Base-by-base conservation (phyloP, 2,329 filamentous ascomycete species). In the Pseudocercospora macadamiae region DNA sequence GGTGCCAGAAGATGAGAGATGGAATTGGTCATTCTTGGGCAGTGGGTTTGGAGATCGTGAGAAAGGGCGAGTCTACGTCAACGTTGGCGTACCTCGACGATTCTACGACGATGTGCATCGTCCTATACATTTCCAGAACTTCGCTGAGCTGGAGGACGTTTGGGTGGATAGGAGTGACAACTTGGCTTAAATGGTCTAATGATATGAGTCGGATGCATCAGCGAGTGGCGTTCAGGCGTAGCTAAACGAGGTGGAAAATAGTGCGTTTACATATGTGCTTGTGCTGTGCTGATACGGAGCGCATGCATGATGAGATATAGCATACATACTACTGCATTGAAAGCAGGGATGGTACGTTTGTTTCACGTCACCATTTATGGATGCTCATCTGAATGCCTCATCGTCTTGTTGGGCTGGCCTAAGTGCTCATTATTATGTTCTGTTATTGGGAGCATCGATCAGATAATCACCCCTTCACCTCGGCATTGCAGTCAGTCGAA, bases 21-120 rank as follows among this genome's bases (percentile, higher is more conserved):
- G 95, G 95, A 99, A 99, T 77, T 99, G 97, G 80, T 95, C 90
- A 75, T 99, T 99, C 82, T 91, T 97, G 87, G 95, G 95, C 55
- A 91, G 88, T 65, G 87, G 87, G 0, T 99, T 97, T 73, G 87
- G 88, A 12, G 87, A 87, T 37, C 83, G 96, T 64, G 92, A 96
- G 79, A 97, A 97, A 86, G 72, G 68, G 1, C 83, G 88, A 3
- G 85, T 97, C 42, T 89, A 92, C 68, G 93, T 97, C 68, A 95
- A 95, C 82, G 87, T 99, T 55, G 96, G 97, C 76, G 96, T 91
- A 42, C 95, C 95, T 16, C 77, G 76, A 63, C 83, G 89, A 7
- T 97, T 96, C 78, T 99, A 99, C 78, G 93, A 89, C 72, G 92
- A 93, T 69, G 83, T 92, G 69, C 96, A 99, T 76, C 86, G 95